Evolutionary conservation across 169 alveolate species (phyloP), one percentile per base, ranked within the genome.

Genomic region (Cryptosporidium meleagridis): DNA sequence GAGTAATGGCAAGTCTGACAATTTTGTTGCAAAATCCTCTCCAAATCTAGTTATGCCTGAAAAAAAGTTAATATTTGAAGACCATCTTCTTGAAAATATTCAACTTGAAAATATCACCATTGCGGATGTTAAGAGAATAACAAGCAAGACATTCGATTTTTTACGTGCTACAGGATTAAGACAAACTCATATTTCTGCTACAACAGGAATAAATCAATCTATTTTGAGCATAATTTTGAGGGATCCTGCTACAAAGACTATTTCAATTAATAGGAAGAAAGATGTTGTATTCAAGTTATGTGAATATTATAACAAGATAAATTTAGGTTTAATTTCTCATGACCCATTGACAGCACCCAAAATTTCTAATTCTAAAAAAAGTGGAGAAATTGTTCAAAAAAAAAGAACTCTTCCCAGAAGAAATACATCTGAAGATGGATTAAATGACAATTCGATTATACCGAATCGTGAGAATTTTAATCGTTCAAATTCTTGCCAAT

Each of bases 341-440:
- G 89, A 80, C 52, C 89, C 89, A 62, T 55, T 41, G n/a, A 80
- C 89, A 16, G 89, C 89, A 59, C 89, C 89, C 8, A 80, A 80
- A 65, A 80, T 80, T 18, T 45, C 58, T 41, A 80, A 18, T 12
- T 45, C 51, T 14, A 80, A 80, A 80, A 59, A 62, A 62, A 80
- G 31, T 44, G 23, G 52, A 16, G 69, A 80, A 45, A 33, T 3
- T 2, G 12, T 2, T 10, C 72, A 65, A 37, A 26, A 35, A 12
- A 65, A 65, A 37, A 65, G 72, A 65, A 65, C 31, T 65, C 23
- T 31, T 59, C 23, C 62, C 21, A 62, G n/a, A 39, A 80, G 75
- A 44, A 80, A 67, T 41, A 21, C 67, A 44, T 67, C 55, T 7
- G 52, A 39, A 33, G 29, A 37, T 67, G 35, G 9, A 61, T 21